Evolutionary conservation across 2,329 filamentous ascomycete genomes (phyloP).

Genomic region (Exophiala sp.): DNA sequence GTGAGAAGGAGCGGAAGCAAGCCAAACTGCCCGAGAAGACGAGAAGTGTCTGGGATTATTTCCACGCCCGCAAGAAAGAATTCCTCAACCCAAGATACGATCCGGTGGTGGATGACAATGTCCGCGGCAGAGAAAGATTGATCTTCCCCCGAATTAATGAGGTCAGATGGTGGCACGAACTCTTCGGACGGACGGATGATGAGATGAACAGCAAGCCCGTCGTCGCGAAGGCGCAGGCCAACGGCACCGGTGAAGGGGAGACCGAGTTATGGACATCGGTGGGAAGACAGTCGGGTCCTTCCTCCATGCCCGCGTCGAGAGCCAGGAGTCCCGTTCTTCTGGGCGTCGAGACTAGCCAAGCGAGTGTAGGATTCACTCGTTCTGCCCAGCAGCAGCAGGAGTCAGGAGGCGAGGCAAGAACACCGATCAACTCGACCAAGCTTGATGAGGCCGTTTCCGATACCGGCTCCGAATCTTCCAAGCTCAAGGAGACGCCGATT

Average conservation of each 20-base stretch:
- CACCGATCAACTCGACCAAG: background rate
- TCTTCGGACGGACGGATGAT: slow-evolving; percentile 76
- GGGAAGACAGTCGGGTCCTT: slow-evolving; percentile 10
- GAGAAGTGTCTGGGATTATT: slow-evolving; percentile 92
- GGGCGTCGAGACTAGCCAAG: slow-evolving; percentile 54
- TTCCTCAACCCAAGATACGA: slow-evolving; percentile 82
- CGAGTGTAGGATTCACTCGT: slow-evolving; percentile 46
- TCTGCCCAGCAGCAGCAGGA: slow-evolving; percentile 23
- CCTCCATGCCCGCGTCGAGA: slow-evolving; percentile 26
- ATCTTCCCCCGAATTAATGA: slow-evolving; percentile 72
- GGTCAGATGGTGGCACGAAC: slow-evolving; percentile 88
- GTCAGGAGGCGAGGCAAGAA: background rate
- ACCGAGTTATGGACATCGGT: slow-evolving; percentile 23
- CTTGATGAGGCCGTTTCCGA: background rate
- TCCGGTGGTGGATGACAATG: slow-evolving; percentile 65
- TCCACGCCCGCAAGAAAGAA: slow-evolving; percentile 70
- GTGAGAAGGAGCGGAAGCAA: slow-evolving; percentile 77
- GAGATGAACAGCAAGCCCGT: slow-evolving; percentile 68
- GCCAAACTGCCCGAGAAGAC: slow-evolving; percentile 64
- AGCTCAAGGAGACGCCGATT: slow-evolving; percentile 2
- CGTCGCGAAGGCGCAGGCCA: slow-evolving; percentile 3
- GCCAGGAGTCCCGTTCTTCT: slow-evolving; percentile 50
- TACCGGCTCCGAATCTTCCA: background rate
- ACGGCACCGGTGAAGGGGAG: slow-evolving; percentile 17
- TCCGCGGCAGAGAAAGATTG: slow-evolving; percentile 72